A percentile compares a stretch with the other conserved stretches of the same genome.
Evolutionary conservation across 768 basidiomycete species (phyloP).

Genomic region (Favolaschia claudopus): DNA sequence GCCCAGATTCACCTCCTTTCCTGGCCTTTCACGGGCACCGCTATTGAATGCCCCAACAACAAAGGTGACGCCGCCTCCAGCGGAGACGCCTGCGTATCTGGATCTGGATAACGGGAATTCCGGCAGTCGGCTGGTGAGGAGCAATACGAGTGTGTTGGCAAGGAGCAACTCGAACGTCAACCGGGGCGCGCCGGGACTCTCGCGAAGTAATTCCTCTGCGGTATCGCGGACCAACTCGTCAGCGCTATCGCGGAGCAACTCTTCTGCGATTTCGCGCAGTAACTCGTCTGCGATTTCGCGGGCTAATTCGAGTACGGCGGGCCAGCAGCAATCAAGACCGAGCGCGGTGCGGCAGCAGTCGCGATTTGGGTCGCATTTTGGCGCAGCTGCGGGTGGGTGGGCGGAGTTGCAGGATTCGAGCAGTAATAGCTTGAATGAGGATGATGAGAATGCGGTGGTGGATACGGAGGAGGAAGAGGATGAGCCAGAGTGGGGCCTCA

Average conservation of each 20-base stretch:
- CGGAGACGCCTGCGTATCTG: constrained; percentile 67
- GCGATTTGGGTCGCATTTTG: constrained; percentile 65
- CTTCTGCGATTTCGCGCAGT: constrained; percentile 44
- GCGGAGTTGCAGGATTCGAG: constrained; percentile 65
- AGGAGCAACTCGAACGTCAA: too few relatives aligned
- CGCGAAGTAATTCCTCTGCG: too few relatives aligned
- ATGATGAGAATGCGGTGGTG: constrained; percentile 65
- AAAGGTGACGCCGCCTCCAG: constrained; percentile 54
- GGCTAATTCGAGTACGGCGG: constrained; percentile 52
- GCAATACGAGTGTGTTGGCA: background rate
- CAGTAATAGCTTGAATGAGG: constrained; percentile 73
- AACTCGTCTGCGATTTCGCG: constrained; percentile 59
- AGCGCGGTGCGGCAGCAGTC: constrained; percentile 64
- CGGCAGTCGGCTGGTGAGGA: background rate
- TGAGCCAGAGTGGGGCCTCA: constrained; percentile 77
- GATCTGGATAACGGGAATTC: constrained; percentile 54
- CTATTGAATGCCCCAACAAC: constrained; percentile 56
- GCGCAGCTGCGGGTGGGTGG: constrained; percentile 54
- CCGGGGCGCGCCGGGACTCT: too few relatives aligned
- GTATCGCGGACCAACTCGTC: too few relatives aligned
- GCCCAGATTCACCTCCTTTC: constrained; percentile 79
- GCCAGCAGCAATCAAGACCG: constrained; percentile 47
- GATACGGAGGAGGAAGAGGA: constrained; percentile 53
- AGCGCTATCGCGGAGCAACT: too few relatives aligned
- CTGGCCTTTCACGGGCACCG: constrained; percentile 68